Evolutionary conservation across 2,329 filamentous ascomycete species (phyloP).

Genomic region (Rhynchosporium secalis): DNA sequence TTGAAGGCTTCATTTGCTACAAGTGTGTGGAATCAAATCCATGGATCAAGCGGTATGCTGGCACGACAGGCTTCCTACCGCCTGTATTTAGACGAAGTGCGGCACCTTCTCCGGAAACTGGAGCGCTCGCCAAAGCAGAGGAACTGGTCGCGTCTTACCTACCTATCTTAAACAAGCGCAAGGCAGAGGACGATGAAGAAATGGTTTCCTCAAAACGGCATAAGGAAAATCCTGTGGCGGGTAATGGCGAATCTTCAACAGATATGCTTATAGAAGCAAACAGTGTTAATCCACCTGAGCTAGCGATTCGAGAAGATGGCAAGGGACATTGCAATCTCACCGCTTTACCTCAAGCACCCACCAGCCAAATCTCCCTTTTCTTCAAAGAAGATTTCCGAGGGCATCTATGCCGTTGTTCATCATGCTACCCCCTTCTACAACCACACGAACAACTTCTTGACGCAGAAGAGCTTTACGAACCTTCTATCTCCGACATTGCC

Average conservation of each 20-base stretch:
- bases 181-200: conserved; percentile 53
- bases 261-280: neutral
- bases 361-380: conserved; percentile 75
- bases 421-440: conserved; percentile 75
- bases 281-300: conserved; percentile 27
- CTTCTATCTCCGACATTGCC: conserved; percentile 72
- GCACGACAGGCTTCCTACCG: conserved; percentile 74
- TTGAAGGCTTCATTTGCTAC: conserved; percentile 90
- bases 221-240: conserved; percentile 39
- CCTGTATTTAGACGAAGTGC: conserved; percentile 58
- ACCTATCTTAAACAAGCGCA: conserved; percentile 60
- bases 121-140: conserved; percentile 31
- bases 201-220: conserved; percentile 50
- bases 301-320: conserved; percentile 18
- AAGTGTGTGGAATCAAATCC: conserved; percentile 86
- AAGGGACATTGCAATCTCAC: conserved; percentile 57
- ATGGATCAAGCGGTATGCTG: conserved; percentile 90
- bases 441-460: conserved; percentile 81
- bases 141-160: conserved; percentile 27
- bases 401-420: conserved; percentile 75
- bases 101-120: conserved; percentile 37
- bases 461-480: conserved; percentile 92
- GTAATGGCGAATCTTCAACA: neutral
- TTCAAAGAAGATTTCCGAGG: conserved; percentile 76
- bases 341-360: conserved; percentile 56